Evolutionary conservation across 2,329 filamentous ascomycete species (phyloP), one percentile per base, ranked within the genome.

Genomic region (Pseudovirgaria hyperparasitica): DNA sequence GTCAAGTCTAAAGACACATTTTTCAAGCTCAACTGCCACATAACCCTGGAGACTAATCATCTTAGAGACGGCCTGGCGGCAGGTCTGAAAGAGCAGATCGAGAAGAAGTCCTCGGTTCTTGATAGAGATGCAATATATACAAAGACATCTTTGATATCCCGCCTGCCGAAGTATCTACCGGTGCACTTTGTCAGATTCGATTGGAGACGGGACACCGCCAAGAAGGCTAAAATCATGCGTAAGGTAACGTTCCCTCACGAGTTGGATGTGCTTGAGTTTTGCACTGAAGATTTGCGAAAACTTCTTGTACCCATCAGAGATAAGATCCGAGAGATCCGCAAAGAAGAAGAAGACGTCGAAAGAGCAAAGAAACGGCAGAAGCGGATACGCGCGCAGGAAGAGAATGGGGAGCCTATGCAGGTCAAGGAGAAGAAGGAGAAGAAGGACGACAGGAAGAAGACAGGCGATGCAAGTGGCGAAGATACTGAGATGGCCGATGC

Each of bases 151-250:
- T 74, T 77, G 48, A 92, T 98, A 42, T 73, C 86, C 8, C 77
- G 87, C 12, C 64, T 94, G 25, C 90, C 90, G 11, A 92, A 93
- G 55, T 94, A 98, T 52, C 68, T 98, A 23, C 90, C 90, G 0
- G 82, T 98, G 4, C 90, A 98, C 56, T 93, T 98, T 52, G 82
- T 98, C 30, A 82, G 90, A 38, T 98, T 98, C 62, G 94, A 87
- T 63, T 98, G 90, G 90, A 87, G 92, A 50, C 75, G 79, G 24
- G 84, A 92, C 41, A 85, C 82, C 4, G 79, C 92, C 56, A 96
- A 96, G 65, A 98, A 98, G 67, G 86, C 87, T 40, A 98, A 98
- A 68, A 98, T 98, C 43, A 87, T 98, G 82, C 82, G 86, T 51
- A 98, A 96, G 60, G 90, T 98, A 31, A 87, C 84, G 0, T 98